Conservation (phyloP, 2,329 filamentous ascomycete species). For the Escovopsis sp. region DNA sequence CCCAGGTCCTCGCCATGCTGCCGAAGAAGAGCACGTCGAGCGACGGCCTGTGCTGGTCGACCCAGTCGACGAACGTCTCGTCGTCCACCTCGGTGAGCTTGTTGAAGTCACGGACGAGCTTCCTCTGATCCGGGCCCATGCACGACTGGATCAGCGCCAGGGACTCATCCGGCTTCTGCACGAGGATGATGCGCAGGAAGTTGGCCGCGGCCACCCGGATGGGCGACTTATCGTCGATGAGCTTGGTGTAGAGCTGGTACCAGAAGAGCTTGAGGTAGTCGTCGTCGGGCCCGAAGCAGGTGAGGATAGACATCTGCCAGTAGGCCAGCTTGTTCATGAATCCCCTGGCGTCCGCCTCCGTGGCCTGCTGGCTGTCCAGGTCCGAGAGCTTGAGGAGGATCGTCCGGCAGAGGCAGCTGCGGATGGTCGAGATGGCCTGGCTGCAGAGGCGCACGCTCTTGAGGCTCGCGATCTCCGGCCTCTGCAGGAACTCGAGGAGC, state of each 20-base stretch:
- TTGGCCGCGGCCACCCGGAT: constrained; percentile 67
- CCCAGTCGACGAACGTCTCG: constrained; percentile 74
- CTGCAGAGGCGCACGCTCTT: constrained; percentile 88
- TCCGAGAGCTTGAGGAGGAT: constrained; percentile 73
- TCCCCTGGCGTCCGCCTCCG: constrained; percentile 46
- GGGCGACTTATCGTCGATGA: constrained; percentile 53
- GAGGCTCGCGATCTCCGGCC: constrained; percentile 62
- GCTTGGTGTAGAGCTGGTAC: constrained; percentile 82
- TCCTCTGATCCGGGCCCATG: constrained; percentile 53
- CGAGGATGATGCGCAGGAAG: constrained; percentile 80
- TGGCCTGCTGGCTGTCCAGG: constrained; percentile 49
- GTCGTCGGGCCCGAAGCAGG: constrained; percentile 62
- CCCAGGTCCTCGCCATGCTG: constrained; percentile 70
- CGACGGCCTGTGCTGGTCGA: constrained; percentile 64
- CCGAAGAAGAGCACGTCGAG: constrained; percentile 74
- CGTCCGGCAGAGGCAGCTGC: constrained; percentile 62
- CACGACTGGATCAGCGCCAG: constrained; percentile 58
- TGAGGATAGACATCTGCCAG: constrained; percentile 87
- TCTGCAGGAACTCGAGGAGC: constrained; percentile 76
- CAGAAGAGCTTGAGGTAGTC: constrained; percentile 74
- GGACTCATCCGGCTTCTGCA: constrained; percentile 82
- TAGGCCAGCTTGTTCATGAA: constrained; percentile 82
- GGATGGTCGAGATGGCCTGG: constrained; percentile 64
- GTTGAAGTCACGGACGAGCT: constrained; percentile 63
- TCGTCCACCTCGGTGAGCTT: constrained; percentile 81